These are phyloP conservation scores for Brettanomyces sp. DNA, from an alignment of 805 yeast species.

Conservation along the genomic window DNA sequence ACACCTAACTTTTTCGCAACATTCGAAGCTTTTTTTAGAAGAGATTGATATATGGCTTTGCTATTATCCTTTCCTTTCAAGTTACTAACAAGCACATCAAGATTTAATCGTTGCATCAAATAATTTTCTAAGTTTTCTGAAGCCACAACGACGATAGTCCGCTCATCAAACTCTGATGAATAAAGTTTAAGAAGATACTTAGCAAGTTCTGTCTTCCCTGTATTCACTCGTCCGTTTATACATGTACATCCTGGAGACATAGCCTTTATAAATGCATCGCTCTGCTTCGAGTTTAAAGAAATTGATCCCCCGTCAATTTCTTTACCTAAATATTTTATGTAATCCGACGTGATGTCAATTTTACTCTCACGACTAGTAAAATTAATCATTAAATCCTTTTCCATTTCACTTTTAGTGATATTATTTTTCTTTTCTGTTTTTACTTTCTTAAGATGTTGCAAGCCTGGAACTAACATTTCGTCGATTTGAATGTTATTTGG, in stretches of 20 bases:
- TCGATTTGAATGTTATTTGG: too few relatives aligned
- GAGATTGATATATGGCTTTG: slow-evolving; percentile 1
- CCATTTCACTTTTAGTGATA: too few relatives aligned
- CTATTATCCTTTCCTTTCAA: too few relatives aligned
- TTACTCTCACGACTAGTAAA: too few relatives aligned
- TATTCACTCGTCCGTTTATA: slow-evolving; percentile 13
- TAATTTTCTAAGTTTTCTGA: slow-evolving; percentile 4
- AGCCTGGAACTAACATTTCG: too few relatives aligned
- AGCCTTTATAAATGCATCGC: slow-evolving; percentile 3
- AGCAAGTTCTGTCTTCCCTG: slow-evolving; percentile 26
- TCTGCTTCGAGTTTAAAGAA: not conserved
- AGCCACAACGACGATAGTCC: slow-evolving; percentile 22
- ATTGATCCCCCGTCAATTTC: not conserved
- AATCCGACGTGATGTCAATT: too few relatives aligned
- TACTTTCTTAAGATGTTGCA: too few relatives aligned
- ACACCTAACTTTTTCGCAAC: slow-evolving; percentile 22
- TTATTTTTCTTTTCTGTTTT: too few relatives aligned
- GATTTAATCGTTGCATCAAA: not conserved
- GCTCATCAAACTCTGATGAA: slow-evolving; percentile 12
- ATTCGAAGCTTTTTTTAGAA: slow-evolving; percentile 19
- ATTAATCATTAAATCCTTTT: too few relatives aligned
- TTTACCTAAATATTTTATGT: too few relatives aligned
- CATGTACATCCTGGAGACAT: slow-evolving; percentile 10
- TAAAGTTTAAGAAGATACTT: slow-evolving; percentile 16
- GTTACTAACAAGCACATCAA: too few relatives aligned